Base-by-base conservation (phyloP, 805 yeast genomes). In the Zygotorulaspora sp. region DNA sequence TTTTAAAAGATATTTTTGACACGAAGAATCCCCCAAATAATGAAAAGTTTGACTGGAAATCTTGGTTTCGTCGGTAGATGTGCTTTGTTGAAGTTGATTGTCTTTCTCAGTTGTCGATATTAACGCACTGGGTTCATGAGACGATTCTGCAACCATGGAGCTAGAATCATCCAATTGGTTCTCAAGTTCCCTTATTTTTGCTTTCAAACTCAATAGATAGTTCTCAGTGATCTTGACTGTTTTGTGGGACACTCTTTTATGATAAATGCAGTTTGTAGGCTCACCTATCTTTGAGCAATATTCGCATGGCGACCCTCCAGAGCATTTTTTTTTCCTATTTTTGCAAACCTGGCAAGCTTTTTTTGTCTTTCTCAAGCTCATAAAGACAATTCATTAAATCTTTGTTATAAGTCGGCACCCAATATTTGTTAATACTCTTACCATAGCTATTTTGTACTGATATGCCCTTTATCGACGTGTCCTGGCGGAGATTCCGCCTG, bases 271-370 rank as follows among this genome's bases (percentile, higher is more conserved):
- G 3, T 19, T 41, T 21, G 30, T 30, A 16, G 43, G 39, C 13
- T 40, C 36, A 14, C 32, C 35, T 14, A 43, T 43, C 35, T 45
- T 45, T 5, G 30, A 12, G 19, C 49, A 45, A 30, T 45, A 43
- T 10, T 43, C 43, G 30, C 47, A 45, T 4, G 49, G 49, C 24
- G 38, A 38, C 6, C 23, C 37, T 9, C 47, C 45, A 3, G 45
- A 37, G 23, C 47, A 45, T 28, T 31, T 38, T 25, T 45, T 45
- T 35, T 45, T 45, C 24, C 47, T 34, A 27, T 20, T 41, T 38
- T 43, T 45, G 32, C 47, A 45, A 6, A 36, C 34, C 6, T 26
- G 32, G 31, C 49, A 45, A 17, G 49, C 49, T 24, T 35, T 45
- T 27, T 27, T 39, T 24, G 36, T 28, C 14, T 35, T 35, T 19